A percentile compares a stretch with the other conserved stretches of the same genome.
These are phyloP conservation scores for Phialocephala subalpina DNA, from an alignment of 2,329 filamentous ascomycete species.

Conservation along the genomic window DNA sequence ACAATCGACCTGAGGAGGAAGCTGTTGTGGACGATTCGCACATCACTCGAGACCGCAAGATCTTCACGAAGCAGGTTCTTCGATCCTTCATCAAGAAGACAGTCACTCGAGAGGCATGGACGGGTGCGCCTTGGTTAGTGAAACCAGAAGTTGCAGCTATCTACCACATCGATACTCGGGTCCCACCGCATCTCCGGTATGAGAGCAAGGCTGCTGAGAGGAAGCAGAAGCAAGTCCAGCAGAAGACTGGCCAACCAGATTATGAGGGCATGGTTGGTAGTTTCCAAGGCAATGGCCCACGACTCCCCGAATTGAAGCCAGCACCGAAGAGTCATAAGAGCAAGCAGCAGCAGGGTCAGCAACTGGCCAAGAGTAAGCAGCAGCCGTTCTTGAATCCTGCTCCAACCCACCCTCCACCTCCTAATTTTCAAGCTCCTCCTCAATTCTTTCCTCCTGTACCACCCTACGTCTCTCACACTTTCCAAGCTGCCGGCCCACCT, in stretches of 20 bases:
- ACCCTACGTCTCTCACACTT: constrained; percentile 42
- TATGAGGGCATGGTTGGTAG: constrained; percentile 46
- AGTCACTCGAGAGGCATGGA: constrained; percentile 91
- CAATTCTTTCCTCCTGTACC: constrained; percentile 35
- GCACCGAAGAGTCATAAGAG: constrained; percentile 74
- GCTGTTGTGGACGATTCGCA: constrained; percentile 82
- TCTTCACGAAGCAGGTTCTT: constrained; percentile 94
- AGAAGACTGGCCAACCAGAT: constrained; percentile 49
- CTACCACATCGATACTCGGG: constrained; percentile 87
- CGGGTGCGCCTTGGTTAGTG: constrained; percentile 95
- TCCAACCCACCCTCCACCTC: constrained; percentile 33
- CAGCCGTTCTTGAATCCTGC: constrained; percentile 44
- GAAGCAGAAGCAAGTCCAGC: constrained; percentile 74
- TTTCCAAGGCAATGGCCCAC: constrained; percentile 53
- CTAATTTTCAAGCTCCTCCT: constrained; percentile 25
- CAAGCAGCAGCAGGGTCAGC: constrained; percentile 58
- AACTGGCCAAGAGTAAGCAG: constrained; percentile 49
- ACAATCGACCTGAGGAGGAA: constrained; percentile 73
- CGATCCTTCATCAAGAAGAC: constrained; percentile 95
- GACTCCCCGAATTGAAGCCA: constrained; percentile 78
- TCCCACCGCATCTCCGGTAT: constrained; percentile 83
- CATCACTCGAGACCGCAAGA: constrained; percentile 85
- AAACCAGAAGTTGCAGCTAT: constrained; percentile 84
- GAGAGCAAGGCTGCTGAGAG: constrained; percentile 81
- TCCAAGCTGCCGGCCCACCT: constrained; percentile 45